Percentiles rank a stretch among this genome's conserved stretches.
Conservation (phyloP, 2,329 filamentous ascomycete genomes). For the Thelonectria rubi region DNA sequence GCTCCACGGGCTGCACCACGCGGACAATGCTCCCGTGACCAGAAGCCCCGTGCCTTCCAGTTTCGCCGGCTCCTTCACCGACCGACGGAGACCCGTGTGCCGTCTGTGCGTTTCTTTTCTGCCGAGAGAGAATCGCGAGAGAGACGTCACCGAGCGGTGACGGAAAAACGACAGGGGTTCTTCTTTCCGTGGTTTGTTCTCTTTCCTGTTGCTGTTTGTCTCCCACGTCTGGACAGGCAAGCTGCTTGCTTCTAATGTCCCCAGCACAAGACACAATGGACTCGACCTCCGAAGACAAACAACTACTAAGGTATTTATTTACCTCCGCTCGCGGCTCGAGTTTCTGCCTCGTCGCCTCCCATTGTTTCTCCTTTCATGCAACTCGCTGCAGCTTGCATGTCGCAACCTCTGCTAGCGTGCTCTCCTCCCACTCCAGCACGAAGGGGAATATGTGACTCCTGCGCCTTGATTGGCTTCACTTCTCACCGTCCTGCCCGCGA, state of each 20-base stretch:
- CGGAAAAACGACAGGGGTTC: too few relatives aligned
- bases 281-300: neutral
- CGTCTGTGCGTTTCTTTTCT: neutral
- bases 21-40: slow-evolving; percentile 19
- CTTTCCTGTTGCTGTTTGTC: too few relatives aligned
- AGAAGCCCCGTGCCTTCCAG: slow-evolving; percentile 11
- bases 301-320: too few relatives aligned
- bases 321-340: too few relatives aligned
- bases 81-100: slow-evolving; percentile 1
- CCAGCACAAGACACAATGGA: neutral
- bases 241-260: too few relatives aligned
- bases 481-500: neutral
- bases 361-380: neutral
- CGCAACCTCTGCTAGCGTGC: slow-evolving; percentile 12
- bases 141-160: neutral
- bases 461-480: slow-evolving; percentile 7
- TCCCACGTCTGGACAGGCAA: too few relatives aligned
- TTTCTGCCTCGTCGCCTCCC: neutral
- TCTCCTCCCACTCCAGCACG: neutral
- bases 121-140: too few relatives aligned
- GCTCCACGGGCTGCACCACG: slow-evolving; percentile 8
- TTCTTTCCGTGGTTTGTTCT: too few relatives aligned
- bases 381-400: slow-evolving; percentile 12
- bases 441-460: neutral
- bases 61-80: slow-evolving; percentile 20